These are phyloP conservation scores for Yarrowia yakushimensis DNA, from an alignment of 805 yeast genomes.

Conservation along the genomic window DNA sequence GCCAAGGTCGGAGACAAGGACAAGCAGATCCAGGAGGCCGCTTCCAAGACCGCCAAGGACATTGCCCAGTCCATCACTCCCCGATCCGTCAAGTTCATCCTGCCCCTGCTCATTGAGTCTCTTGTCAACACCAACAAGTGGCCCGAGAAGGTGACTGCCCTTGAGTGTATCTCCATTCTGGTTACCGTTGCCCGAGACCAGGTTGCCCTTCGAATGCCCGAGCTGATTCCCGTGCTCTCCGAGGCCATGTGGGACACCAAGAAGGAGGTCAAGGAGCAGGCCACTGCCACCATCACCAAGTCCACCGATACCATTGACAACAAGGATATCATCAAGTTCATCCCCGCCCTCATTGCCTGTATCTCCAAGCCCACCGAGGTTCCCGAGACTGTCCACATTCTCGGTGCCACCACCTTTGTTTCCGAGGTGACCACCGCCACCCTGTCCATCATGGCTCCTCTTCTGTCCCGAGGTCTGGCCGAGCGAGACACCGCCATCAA, in stretches of 20 bases:
- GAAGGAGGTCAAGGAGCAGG: conserved; percentile 95
- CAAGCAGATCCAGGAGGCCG: conserved; percentile 66
- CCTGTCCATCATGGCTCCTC: conserved; percentile 98
- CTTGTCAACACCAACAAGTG: conserved; percentile 74
- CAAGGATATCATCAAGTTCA: conserved; percentile 99
- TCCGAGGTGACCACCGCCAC: conserved; percentile 99
- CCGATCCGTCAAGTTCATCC: conserved; percentile 81
- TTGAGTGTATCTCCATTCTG: conserved; percentile 77
- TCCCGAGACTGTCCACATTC: conserved; percentile 96
- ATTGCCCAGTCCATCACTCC: conserved; percentile 85
- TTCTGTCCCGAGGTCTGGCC: conserved; percentile 98
- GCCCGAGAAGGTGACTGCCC: conserved; percentile 94
- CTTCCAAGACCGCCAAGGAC: conserved; percentile 71
- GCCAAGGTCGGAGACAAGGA: conserved; percentile 89
- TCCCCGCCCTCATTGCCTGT: conserved; percentile 95
- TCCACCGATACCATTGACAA: conserved; percentile 97
- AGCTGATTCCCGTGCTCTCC: conserved; percentile 95
- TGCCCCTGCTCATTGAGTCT: conserved; percentile 73
- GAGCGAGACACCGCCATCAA: conserved; percentile 99
- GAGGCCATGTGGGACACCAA: conserved; percentile 99
- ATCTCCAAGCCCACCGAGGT: conserved; percentile 96
- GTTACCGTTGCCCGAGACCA: conserved; percentile 95
- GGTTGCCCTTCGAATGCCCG: conserved; percentile 98
- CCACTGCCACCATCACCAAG: conserved; percentile 91
- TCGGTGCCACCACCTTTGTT: conserved; percentile 99